These are phyloP conservation scores for Stemphylium lycopersici DNA, from an alignment of 2,329 filamentous ascomycete genomes.

Conservation along the genomic window DNA sequence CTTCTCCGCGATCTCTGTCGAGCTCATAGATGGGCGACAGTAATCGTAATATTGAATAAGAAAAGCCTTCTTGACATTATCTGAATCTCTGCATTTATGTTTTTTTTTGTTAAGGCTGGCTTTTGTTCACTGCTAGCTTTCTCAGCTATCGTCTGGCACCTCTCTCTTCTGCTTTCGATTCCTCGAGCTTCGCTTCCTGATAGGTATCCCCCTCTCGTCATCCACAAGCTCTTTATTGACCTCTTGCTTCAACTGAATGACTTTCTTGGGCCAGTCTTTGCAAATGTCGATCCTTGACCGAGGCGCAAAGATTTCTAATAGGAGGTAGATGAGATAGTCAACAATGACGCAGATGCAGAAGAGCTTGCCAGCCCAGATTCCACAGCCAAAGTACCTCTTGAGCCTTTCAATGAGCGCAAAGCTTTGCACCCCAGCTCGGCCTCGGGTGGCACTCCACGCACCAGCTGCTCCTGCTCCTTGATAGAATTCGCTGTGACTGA, in stretches of 20 bases:
- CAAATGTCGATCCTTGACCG: constrained; percentile 86
- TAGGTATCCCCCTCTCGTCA: neutral
- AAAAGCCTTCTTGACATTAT: constrained; percentile 5
- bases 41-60: constrained; percentile 29
- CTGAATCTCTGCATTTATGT: neutral
- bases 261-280: constrained; percentile 88
- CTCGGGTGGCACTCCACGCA: constrained; percentile 72
- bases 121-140: neutral
- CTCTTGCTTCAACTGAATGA: constrained; percentile 16
- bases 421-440: constrained; percentile 73
- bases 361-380: constrained; percentile 96
- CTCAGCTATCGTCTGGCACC: constrained; percentile 26
- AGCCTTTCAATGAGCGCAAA: constrained; percentile 93
- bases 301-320: constrained; percentile 87
- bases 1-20: constrained; percentile 27
- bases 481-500: constrained; percentile 86
- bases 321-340: constrained; percentile 88
- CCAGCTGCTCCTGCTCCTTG: constrained; percentile 74
- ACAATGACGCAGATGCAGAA: constrained; percentile 95
- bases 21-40: constrained; percentile 20
- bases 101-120: neutral
- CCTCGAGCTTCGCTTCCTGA: constrained; percentile 37
- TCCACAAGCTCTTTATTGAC: constrained; percentile 17
- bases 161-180: constrained; percentile 35
- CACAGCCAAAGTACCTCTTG: constrained; percentile 96